Base-by-base conservation (phyloP, 2,329 filamentous ascomycete genomes). In the Clarireedia monteithiana region DNA sequence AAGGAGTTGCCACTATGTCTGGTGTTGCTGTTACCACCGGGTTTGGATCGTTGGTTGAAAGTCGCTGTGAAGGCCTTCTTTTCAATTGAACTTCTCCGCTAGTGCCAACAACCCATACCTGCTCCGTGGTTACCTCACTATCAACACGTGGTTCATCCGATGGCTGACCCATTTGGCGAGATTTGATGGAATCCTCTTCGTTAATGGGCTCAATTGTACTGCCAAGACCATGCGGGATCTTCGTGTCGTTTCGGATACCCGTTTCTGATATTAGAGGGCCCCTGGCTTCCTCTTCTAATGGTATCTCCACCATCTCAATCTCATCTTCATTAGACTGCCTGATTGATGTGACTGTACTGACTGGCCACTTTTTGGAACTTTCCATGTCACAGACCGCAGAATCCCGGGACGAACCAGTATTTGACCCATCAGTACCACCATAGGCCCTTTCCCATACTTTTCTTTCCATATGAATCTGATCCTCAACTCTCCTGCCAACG, bases 361-460 rank as follows among this genome's bases (percentile, higher is more conserved):
- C 61, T 14, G 62, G 53, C 2, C 63, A 59, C 46, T 64, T 71
- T 62, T 78, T 79, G 58, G 80, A 77, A 61, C 72, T 78, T 2
- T 72, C 72, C 57, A 73, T 68, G 44, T 77, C 76, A 46, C 65
- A 63, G 15, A 68, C 57, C 10, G 65, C 67, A 53, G 68, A 70
- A 62, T 70, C 67, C 39, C 61, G 51, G 27, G 48, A 50, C 7
- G 60, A 56, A 17, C 24, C 36, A 48, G 39, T 30, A 36, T 62
- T 40, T 62, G 62, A 66, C 45, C 69, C 63, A 26, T 74, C 71
- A 55, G 80, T 81, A 60, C 86, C 77, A 0, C 87, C 88, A 62
- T 95, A 94, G 2, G 80, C 75, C 5, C 80, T 80, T 68, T 96
- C 91, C 91, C 91, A 96, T 59, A 83, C 74, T 6, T 74, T 74